Conservation (phyloP, 495 filamentous ascomycete species). For the Aspergillus diversus region DNA sequence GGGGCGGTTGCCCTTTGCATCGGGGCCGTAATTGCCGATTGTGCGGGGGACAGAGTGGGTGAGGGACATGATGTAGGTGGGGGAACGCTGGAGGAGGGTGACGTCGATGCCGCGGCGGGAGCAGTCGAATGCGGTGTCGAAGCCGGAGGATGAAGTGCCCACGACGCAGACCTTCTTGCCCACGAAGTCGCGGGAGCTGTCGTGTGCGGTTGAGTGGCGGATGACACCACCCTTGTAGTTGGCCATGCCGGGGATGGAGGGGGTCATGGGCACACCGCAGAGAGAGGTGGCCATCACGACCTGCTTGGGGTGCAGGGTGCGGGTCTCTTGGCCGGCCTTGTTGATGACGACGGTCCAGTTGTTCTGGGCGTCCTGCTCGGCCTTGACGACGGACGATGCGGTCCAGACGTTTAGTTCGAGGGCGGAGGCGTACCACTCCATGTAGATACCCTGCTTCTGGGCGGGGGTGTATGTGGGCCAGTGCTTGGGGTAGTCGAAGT, state of each 20-base stretch:
- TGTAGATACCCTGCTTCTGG: constrained; percentile 70
- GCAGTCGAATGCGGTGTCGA: constrained; percentile 12
- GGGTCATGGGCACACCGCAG: constrained; percentile 27
- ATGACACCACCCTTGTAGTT: constrained; percentile 9
- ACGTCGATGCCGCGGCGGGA: constrained; percentile 10
- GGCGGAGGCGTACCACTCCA: constrained; percentile 64
- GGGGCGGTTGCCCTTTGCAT: not conserved
- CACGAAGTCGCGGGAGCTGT: constrained; percentile 7
- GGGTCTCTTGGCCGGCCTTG: constrained; percentile 44
- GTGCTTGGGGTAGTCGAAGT: constrained; percentile 61
- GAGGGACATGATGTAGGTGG: constrained; percentile 12
- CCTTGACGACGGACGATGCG: constrained; percentile 43
- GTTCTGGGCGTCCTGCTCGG: constrained; percentile 49
- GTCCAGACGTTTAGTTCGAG: constrained; percentile 75
- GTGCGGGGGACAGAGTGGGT: constrained; percentile 10
- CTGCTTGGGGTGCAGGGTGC: constrained; percentile 41
- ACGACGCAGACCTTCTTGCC: constrained; percentile 14
- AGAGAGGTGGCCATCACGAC: constrained; percentile 42
- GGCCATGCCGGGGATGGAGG: constrained; percentile 4
- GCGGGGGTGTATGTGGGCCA: constrained; percentile 70
- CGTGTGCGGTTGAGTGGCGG: constrained; percentile 9
- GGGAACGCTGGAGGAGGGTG: constrained; percentile 12
- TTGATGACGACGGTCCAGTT: constrained; percentile 60
- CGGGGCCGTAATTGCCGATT: constrained; percentile 4
- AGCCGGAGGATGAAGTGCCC: constrained; percentile 11